Evolutionary conservation across 441 rosid genomes (phyloP).

Genomic region (Codiaeum variegatum): DNA sequence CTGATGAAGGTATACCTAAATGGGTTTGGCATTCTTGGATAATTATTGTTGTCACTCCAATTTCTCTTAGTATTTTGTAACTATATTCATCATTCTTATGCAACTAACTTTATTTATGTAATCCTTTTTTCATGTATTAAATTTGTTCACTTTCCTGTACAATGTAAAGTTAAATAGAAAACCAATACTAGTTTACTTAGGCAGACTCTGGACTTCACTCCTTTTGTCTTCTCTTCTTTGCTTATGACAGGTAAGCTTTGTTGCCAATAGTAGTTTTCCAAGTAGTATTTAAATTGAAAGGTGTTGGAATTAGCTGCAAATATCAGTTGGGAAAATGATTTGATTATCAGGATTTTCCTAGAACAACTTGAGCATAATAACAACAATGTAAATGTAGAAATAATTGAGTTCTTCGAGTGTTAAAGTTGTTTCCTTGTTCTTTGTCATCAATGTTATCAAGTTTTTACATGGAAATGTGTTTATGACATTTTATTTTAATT

Average conservation of each 20-base stretch:
- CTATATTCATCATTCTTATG: no score
- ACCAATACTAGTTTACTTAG: not conserved
- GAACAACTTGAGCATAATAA: constrained; percentile 5
- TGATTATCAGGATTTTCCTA: not conserved
- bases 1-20: no score
- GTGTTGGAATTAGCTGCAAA: not conserved
- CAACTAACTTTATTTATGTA: not conserved
- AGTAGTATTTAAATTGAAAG: constrained; percentile 4
- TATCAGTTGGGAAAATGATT: not conserved
- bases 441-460: not conserved
- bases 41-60: no score
- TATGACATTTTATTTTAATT: not conserved
- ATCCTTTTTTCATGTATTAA: not conserved
- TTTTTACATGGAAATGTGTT: constrained; percentile 2
- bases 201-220: not conserved
- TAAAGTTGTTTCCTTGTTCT: not conserved
- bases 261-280: not conserved
- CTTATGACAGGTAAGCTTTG: not conserved
- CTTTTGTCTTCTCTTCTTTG: not conserved
- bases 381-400: constrained; percentile 17
- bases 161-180: constrained; percentile 5
- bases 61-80: no score
- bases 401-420: constrained; percentile 7
- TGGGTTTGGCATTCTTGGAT: no score
- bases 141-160: not conserved